Conservation (phyloP, 441 rosid genomes). For the Adansonia madagascariensis region DNA sequence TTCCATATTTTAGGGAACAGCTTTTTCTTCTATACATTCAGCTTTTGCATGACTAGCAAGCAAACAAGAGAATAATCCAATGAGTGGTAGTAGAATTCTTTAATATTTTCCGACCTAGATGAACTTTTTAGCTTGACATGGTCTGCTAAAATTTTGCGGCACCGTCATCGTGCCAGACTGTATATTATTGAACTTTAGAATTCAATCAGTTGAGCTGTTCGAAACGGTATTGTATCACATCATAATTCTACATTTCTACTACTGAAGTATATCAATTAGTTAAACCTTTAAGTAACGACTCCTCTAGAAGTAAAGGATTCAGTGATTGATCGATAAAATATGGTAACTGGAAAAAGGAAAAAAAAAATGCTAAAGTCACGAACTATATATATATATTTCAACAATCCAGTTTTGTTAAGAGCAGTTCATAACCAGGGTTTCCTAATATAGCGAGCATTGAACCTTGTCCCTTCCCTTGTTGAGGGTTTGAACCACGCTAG, state of each 20-base stretch:
- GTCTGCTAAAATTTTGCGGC: background rate
- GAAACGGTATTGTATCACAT: slow-evolving; percentile 11
- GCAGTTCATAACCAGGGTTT: background rate
- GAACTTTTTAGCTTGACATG: slow-evolving; percentile 4
- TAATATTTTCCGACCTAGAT: background rate
- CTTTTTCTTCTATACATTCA: background rate
- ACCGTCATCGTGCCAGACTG: background rate
- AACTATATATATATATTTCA: background rate
- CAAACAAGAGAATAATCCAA: slow-evolving; percentile 28
- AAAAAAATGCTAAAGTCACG: background rate
- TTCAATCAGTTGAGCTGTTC: slow-evolving; percentile 8
- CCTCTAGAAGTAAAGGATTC: background rate
- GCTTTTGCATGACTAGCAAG: slow-evolving; percentile 8
- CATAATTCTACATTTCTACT: background rate
- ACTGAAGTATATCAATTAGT: background rate
- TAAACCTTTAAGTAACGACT: background rate
- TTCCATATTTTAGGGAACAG: background rate
- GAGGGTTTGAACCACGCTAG: background rate
- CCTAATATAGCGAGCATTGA: background rate
- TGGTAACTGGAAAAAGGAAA: background rate
- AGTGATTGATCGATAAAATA: background rate
- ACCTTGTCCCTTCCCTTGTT: background rate
- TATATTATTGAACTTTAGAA: slow-evolving; percentile 8
- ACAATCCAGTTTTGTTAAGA: background rate
- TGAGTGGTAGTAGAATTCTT: background rate